Evolutionary conservation across 108 stramenopile species (phyloP).

Genomic region (Mayamaea pseudoterrestris): DNA sequence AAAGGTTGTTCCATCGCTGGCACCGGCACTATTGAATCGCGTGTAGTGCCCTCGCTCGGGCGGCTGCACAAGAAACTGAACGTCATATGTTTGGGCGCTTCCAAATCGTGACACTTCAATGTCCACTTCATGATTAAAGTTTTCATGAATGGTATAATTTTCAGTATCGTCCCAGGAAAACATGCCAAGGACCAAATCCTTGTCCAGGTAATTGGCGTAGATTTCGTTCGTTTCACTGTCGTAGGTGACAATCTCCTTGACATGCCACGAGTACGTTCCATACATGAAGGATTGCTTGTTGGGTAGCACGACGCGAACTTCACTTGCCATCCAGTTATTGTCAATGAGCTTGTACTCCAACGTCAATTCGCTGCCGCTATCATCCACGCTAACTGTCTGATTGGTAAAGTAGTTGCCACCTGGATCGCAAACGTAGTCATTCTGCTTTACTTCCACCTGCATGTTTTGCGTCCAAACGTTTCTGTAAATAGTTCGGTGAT

Average conservation of each 20-base stretch:
- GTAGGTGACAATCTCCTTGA: constrained; percentile 1
- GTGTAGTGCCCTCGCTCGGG: neutral
- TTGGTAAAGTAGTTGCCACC: neutral
- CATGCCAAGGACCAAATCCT: constrained; percentile 3
- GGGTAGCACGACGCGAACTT: constrained; percentile 5
- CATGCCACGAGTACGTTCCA: constrained; percentile 1
- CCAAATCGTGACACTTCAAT: constrained; percentile 4
- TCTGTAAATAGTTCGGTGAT: too few relatives aligned
- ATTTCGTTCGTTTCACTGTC: neutral
- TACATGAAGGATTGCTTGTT: neutral
- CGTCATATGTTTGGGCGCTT: neutral
- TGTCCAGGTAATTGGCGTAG: neutral
- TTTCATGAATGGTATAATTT: neutral
- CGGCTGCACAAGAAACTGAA: neutral
- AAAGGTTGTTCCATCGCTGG: neutral
- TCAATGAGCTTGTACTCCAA: constrained; percentile 2
- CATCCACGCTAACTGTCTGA: neutral
- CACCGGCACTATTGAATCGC: neutral
- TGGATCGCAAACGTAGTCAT: constrained; percentile 2
- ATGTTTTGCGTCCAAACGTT: too few relatives aligned
- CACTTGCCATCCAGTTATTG: constrained; percentile 4
- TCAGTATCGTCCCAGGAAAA: constrained; percentile 8
- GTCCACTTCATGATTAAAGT: constrained; percentile 11
- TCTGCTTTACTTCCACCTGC: constrained; percentile 9
- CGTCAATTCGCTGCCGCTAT: constrained; percentile 1